Evolutionary conservation across 1,284 basidiomycete species (phyloP), one percentile per base, ranked within the genome.

Genomic region (Sphaerobolus stellatus): DNA sequence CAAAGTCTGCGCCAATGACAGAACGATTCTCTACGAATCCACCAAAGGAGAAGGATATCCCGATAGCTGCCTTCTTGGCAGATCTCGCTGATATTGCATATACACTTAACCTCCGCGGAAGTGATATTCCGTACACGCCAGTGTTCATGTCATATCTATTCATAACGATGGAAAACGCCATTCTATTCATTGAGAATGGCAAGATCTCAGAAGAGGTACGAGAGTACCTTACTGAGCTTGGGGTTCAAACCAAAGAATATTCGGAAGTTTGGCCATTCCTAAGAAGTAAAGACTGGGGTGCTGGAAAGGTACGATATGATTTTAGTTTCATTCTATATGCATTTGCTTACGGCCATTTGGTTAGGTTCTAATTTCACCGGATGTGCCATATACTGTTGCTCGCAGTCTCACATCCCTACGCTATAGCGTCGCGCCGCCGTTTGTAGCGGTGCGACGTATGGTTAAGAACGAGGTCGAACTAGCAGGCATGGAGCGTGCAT

Each of bases 381-480:
- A 88, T 56, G 88, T 87, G 0, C 84, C 86, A 1, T 90, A 90
- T 63, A 88, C 88, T 7, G 87, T 92, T 57, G 84, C 86, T 11
- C 76, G 91, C 49, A 88, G 92, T 79, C 74, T 92, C 48, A 90
- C 88, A 0, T 84, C 86, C 64, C 82, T 83, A 68, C 84, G 88
- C 9, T 90, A 88, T 66, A 87, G 86, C 0, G 73, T 90, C 46
- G 71, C 76, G 8, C 82, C 84, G 1, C 80, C 83, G 2, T 76
- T 77, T 52, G 76, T 97, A n/a, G 88, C 92, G 53, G 76, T 82
- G 47, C 83, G 89, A 71, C 92, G 95, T 76, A 83, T 86, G 1
- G 75, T 95, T 66, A 99, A 99, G 82, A 98, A 96, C 66, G 74
- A 82, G 18, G 78, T 79, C 20, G 95, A 98, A 73, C 76, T 96